Evolutionary conservation across 192 early-diverging fungal genomes (phyloP).

Genomic region (Lunasporangiospora selenospora): DNA sequence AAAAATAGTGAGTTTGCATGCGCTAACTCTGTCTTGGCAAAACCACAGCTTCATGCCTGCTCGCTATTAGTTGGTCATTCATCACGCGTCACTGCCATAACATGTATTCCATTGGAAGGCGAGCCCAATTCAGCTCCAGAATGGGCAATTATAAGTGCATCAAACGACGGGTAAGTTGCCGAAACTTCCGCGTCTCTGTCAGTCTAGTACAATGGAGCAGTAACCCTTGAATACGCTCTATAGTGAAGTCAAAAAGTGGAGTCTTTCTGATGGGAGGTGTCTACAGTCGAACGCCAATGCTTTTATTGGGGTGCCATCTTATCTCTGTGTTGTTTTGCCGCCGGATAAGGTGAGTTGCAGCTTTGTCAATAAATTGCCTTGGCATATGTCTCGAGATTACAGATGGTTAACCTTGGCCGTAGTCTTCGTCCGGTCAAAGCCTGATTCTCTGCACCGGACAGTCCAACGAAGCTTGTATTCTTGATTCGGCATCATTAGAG

Average conservation of each 20-base stretch:
- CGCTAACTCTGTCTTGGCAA: not conserved
- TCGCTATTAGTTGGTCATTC: constrained; percentile 59
- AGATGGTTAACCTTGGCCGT: not conserved
- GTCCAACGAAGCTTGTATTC: constrained; percentile 57
- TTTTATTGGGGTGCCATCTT: constrained; percentile 55
- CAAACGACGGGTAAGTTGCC: constrained; percentile 58
- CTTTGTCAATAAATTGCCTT: not conserved
- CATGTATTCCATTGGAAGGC: constrained; percentile 45
- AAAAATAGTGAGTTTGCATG: not conserved
- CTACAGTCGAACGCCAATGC: constrained; percentile 48
- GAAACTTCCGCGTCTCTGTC: not conserved
- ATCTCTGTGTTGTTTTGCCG: constrained; percentile 51
- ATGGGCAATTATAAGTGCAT: constrained; percentile 60
- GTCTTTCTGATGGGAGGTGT: constrained; percentile 59
- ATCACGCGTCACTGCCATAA: constrained; percentile 53
- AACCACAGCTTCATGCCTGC: constrained; percentile 47
- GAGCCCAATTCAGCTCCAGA: constrained; percentile 49
- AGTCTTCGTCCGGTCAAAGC: constrained; percentile 42
- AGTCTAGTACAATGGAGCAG: not conserved
- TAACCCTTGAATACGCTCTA: not conserved
- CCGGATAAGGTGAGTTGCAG: constrained; percentile 20
- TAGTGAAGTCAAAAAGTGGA: constrained; percentile 59
- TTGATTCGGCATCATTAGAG: constrained; percentile 59
- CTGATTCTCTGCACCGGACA: constrained; percentile 61
- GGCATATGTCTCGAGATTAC: not conserved